Percentiles rank a stretch among this genome's conserved stretches.
These are phyloP conservation scores for Clonostachys chloroleuca DNA, from an alignment of 2,329 filamentous ascomycete species.

Conservation along the genomic window DNA sequence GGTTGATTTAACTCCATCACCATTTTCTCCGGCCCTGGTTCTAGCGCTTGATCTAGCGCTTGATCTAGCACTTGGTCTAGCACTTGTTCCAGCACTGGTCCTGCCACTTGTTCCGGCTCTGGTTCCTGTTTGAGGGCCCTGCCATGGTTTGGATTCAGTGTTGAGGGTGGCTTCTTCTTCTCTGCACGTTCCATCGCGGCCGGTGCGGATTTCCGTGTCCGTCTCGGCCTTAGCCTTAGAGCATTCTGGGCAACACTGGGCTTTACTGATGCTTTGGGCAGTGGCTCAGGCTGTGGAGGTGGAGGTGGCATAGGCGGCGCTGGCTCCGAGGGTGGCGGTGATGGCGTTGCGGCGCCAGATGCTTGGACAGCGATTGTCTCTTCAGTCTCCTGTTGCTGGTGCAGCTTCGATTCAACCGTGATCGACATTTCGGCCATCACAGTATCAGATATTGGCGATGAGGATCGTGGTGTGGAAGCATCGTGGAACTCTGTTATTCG, in stretches of 20 bases:
- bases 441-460: background rate
- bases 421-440: background rate
- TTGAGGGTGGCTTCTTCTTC: conserved; percentile 16
- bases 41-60: background rate
- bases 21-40: background rate
- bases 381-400: background rate
- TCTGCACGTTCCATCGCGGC: conserved; percentile 21
- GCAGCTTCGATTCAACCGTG: background rate
- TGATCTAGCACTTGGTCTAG: background rate
- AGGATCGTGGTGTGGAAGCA: background rate
- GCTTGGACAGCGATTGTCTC: background rate
- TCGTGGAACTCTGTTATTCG: conserved; percentile 21
- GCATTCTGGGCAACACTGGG: background rate
- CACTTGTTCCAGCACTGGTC: background rate
- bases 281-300: background rate
- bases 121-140: conserved; percentile 13
- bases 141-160: conserved; percentile 29
- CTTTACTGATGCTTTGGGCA: background rate
- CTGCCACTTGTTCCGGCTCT: conserved; percentile 1
- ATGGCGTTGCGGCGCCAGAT: too few species aligned
- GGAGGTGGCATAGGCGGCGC: background rate
- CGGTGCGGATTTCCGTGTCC: conserved; percentile 33
- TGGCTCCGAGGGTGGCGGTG: too few species aligned
- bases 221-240: conserved; percentile 18
- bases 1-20: background rate